phyloP scores from a whole-genome alignment of 2,329 filamentous ascomycete species.

The Thermomyces lanuginosus region DNA sequence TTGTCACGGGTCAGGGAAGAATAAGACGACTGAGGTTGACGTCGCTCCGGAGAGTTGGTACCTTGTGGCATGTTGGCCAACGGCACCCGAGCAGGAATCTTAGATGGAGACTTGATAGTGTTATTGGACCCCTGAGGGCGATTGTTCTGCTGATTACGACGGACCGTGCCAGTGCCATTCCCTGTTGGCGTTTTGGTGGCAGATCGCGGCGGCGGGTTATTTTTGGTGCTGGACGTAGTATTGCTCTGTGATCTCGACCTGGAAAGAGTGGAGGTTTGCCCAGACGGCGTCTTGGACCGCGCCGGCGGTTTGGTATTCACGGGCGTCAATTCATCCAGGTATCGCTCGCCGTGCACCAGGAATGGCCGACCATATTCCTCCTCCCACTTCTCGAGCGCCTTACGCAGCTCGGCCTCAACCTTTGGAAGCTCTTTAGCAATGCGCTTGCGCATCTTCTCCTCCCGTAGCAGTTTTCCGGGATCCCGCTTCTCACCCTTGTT shows the following conservation, averaged over 20 bases:
- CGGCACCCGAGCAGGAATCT: conserved; percentile 32
- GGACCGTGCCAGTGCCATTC: too few relatives aligned
- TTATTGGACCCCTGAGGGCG: too few relatives aligned
- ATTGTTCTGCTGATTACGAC: conserved; percentile 20
- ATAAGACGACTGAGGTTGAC: conserved; percentile 27
- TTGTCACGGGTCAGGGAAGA: conserved; percentile 31
- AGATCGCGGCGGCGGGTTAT: conserved; percentile 26
- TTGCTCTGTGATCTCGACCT: conserved; percentile 17
- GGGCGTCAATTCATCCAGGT: conserved; percentile 62
- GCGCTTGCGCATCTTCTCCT: conserved; percentile 97
- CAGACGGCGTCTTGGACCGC: conserved; percentile 31
- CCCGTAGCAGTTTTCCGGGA: conserved; percentile 77
- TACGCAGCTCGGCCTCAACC: conserved; percentile 67
- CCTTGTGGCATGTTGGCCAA: conserved; percentile 32
- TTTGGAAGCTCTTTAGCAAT: conserved; percentile 94
- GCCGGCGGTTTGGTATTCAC: conserved; percentile 51
- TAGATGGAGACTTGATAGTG: conserved; percentile 34
- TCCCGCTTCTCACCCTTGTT: conserved; percentile 89
- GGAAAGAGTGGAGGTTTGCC: conserved; percentile 13
- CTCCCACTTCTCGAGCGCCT: conserved; percentile 72
- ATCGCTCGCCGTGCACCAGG: conserved; percentile 79
- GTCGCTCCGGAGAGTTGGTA: conserved; percentile 68
- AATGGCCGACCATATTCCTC: conserved; percentile 89
- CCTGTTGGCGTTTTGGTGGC: conserved; percentile 33
- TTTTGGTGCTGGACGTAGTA: conserved; percentile 20